Evolutionary conservation across 1,284 basidiomycete genomes (phyloP), one percentile per base, ranked within the genome.

Genomic region (Microbotryomycetes sp.): DNA sequence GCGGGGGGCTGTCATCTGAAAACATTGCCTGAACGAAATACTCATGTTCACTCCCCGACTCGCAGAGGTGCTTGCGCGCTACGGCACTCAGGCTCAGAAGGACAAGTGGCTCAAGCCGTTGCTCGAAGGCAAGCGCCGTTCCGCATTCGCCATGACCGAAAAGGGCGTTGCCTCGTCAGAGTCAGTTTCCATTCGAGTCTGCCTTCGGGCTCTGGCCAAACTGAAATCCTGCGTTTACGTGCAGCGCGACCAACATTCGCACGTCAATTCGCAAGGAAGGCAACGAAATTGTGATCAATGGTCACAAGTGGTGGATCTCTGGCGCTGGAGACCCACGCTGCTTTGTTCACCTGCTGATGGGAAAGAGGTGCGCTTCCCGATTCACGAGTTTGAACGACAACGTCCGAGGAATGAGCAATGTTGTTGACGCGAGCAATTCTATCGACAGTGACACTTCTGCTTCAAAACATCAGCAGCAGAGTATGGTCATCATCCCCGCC

Each of bases 241-340:
- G 16, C 48, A 60, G 97, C 75, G 94, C 94, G 4, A 96, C 88
- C 59, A 98, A 98, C 76, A 92, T 98, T 69, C 83, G 83, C 61
- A 94, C 91, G 16, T 90, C 89, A 30, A 91, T 94, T 62, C 82
- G 83, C 51, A 82, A 84, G 66, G 88, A 93, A 74, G 91, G 90
- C 51, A 79, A 91, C 71, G 86, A 92, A 67, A 89, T 97, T 68
- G 85, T 96, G 65, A 86, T 98, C 70, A 93, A 89, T 72, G 94
- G 94, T 1, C 91, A 94, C 78, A 98, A 98, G 82, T 97, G 94
- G 93, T 97, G 89, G 87, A 97, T 97, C 75, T 92, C 90, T 47
- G 94, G 94, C 54, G 94, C 94, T 4, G 93, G 93, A 35, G 93
- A 98, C 76, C 91, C 91, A 50, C 82, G 94, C 60, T 89, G 86